Base-by-base conservation (phyloP, 805 yeast species). In the Myxozyma udenii region DNA sequence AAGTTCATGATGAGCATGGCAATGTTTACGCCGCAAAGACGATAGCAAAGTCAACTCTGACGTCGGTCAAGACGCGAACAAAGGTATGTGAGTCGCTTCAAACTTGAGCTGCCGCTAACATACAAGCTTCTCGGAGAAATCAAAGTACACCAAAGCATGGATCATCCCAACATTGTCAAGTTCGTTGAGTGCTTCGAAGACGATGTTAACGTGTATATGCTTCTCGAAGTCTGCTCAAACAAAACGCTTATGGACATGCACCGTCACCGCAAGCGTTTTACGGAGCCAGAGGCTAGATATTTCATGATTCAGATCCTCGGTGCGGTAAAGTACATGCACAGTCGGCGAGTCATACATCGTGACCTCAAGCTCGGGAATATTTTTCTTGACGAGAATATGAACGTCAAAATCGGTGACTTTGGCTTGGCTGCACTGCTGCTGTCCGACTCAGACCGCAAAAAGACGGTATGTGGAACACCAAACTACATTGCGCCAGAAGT, bases 401-500 rank as follows among this genome's bases (percentile, higher is more conserved):
- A 89, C 69, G 78, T 91, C 65, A 93, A 93, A 68, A 85, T 93
- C 56, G 98, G 99, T 58, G 99, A 93, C 69, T 93, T 93, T 72
- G 99, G 99, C 28, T 77, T 93, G 54, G 99, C 99, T n/a, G 89
- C 97, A 0, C 85, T 87, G n/a, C 76, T 93, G 56, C 85, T 85
- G 39, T 74, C 80, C 21, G 74, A 78, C 26, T 78, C 77, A 51
- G 87, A 87, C 45, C 81, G 91, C 60, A 88, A 91, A 65, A 86
- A 84, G 67, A 91, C 98, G 40, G 87, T 93, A 50, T 93, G 99
- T 70, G 99, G 99, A 48, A 93, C 99, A 22, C 99, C 99, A 54
- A 93, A 93, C 71, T 93, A 93, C 68, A 93, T 93, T 66, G 97
- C 98, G 0, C 99, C 99, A 5, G 99, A 93, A 73, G 95, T 93